These are phyloP conservation scores for Macaranga tanarius DNA, from an alignment of 441 rosid species.

Conservation along the genomic window DNA sequence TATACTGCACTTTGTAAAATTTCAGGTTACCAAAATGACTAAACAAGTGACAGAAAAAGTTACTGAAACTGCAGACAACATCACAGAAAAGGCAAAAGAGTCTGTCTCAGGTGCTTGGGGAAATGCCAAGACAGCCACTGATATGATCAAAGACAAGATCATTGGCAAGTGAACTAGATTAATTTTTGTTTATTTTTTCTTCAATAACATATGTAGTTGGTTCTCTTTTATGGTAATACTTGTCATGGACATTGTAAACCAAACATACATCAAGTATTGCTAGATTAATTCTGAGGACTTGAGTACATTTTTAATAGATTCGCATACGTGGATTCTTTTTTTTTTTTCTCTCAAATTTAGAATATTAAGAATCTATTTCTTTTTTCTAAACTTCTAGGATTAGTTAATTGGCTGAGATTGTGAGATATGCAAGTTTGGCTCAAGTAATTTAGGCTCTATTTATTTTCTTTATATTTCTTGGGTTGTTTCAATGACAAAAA, in stretches of 20 bases:
- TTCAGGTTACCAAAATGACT: conserved; percentile 47
- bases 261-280: background rate
- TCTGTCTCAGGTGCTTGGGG: conserved; percentile 31
- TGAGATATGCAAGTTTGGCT: no score
- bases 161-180: conserved; percentile 22
- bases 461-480: no score
- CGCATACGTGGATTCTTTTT: no score
- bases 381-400: no score
- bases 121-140: conserved; percentile 40
- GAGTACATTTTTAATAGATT: no score
- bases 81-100: conserved; percentile 45
- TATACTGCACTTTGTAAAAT: background rate
- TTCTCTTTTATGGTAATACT: background rate
- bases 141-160: conserved; percentile 43
- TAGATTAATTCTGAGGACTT: no score
- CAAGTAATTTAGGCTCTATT: no score
- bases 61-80: conserved; percentile 36
- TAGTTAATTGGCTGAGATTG: no score
- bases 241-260: background rate
- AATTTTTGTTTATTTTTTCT: background rate
- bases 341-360: no score
- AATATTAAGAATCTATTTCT: no score
- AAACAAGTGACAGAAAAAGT: conserved; percentile 36
- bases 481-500: no score
- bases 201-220: no score